Base-by-base conservation (phyloP, 2,329 filamentous ascomycete genomes). In the Exophiala viscosa region DNA sequence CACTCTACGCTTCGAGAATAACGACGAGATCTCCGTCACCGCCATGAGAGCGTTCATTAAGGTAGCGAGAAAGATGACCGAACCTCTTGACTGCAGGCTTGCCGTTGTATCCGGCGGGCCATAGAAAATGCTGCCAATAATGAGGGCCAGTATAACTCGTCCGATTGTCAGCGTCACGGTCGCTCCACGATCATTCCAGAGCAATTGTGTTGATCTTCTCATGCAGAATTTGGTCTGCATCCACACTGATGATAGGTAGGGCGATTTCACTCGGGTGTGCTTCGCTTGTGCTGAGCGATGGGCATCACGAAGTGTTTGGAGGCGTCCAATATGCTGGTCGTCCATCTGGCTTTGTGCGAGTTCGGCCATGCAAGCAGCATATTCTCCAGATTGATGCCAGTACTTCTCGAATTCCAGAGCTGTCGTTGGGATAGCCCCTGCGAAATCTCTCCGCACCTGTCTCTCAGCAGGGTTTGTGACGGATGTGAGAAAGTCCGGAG, bases 91-190 rank as follows among this genome's bases (percentile, higher is more conserved):
- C 63, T 87, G 87, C 0, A 87, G 66, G 11, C 84, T 84, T 0
- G 67, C 73, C 0, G 81, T 80, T 42, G 77, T 81, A 23, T 70
- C 54, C 0, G 83, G 77, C 0, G 82, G 79, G 47, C 81, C 74
- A 67, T 87, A 88, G 68, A 87, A 88, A 2, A 87, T 72, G 0
- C 83, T 86, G 5, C 84, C 85, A 1, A 77, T 73, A 48, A 87
- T 80, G 4, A 88, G 66, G 0, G 84, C 82, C 59, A 84, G 81
- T 0, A 75, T 61, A 2, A 73, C 65, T 61, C 85, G 82, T 62
- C 83, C 85, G 68, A 86, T 81, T 54, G 82, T 58, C 36, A 86
- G 80, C 0, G 80, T 83, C 10, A 58, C 3, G 1, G 49, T 52
- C 10, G 48, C 42, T 0, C 77, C 72, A 61, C 82, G 83, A 66